Evolutionary conservation across 129 eudicot species (phyloP).

Genomic region (Pseudognaphalium luteoalbum): DNA sequence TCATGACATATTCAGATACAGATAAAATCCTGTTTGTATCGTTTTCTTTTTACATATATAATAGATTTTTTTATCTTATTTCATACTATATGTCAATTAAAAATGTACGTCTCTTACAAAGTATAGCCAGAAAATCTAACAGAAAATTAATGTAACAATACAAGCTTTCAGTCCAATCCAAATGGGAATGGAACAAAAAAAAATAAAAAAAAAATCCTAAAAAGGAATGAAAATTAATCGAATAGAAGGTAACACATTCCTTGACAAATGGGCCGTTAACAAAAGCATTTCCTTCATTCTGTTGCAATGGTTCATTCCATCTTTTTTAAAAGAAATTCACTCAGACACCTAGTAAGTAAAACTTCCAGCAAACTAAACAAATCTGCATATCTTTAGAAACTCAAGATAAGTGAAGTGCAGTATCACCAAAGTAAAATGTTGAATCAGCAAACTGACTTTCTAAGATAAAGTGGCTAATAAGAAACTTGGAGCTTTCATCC

Average conservation of each 20-base stretch:
- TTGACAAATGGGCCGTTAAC: not conserved
- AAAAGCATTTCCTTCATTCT: not conserved
- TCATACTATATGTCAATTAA: not conserved
- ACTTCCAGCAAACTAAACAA: constrained; percentile 7
- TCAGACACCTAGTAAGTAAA: not conserved
- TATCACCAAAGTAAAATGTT: not conserved
- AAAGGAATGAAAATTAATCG: not conserved
- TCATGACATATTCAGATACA: not conserved
- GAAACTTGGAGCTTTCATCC: constrained; percentile 15
- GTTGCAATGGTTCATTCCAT: not conserved
- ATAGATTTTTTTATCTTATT: not conserved
- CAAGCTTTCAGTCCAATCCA: not conserved
- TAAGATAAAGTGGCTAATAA: not conserved
- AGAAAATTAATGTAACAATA: not conserved
- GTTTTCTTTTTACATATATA: not conserved
- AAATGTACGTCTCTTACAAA: not conserved
- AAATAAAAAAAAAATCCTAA: too few species aligned
- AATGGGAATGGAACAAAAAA: too few species aligned
- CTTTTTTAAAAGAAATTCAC: not conserved
- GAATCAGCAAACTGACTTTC: not conserved
- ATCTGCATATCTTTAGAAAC: not conserved
- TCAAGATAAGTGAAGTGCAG: constrained; percentile 7
- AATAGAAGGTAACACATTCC: not conserved
- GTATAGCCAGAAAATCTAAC: not conserved
- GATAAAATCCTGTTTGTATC: not conserved